Evolutionary conservation across 2,329 filamentous ascomycete species (phyloP).

Genomic region (Trichoderma hamatum): DNA sequence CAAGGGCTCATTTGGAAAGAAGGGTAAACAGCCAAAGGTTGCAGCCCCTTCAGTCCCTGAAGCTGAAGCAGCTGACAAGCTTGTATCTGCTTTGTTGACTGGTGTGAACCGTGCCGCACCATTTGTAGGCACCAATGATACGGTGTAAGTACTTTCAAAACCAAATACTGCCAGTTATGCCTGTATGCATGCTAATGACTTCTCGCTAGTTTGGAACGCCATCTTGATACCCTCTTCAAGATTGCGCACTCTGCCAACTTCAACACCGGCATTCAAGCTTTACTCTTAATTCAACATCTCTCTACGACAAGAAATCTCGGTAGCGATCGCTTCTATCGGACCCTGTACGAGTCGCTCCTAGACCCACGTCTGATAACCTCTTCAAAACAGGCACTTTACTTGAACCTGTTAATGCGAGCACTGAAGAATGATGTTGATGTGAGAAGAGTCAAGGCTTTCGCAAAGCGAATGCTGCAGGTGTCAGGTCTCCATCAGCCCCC

Average conservation of each 20-base stretch:
- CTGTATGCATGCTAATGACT: conserved; percentile 27
- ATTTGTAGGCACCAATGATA: conserved; percentile 80
- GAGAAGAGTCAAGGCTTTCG: conserved; percentile 91
- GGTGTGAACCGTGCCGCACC: conserved; percentile 96
- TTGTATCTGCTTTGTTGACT: conserved; percentile 87
- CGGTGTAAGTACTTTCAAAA: conserved; percentile 58
- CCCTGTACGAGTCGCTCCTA: conserved; percentile 90
- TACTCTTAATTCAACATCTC: conserved; percentile 93
- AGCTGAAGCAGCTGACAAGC: conserved; percentile 73
- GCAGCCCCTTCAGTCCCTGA: conserved; percentile 58
- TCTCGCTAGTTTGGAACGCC: conserved; percentile 69
- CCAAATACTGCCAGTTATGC: not conserved
- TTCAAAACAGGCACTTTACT: conserved; percentile 92
- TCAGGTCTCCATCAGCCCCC: conserved; percentile 86
- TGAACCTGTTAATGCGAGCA: conserved; percentile 87
- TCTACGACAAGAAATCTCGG: conserved; percentile 78
- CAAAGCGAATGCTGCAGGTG: conserved; percentile 88
- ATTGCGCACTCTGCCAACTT: conserved; percentile 98
- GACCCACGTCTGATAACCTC: conserved; percentile 86
- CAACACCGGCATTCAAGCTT: conserved; percentile 95
- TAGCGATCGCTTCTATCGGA: conserved; percentile 90
- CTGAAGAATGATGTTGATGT: conserved; percentile 89
- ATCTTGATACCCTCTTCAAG: conserved; percentile 91
- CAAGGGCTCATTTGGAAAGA: conserved; percentile 9
- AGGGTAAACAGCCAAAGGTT: conserved; percentile 33